A percentile compares a stretch with the other conserved stretches of the same genome.
Conservation (phyloP, 441 rosid species). For the Gossypium schwendimanii region DNA sequence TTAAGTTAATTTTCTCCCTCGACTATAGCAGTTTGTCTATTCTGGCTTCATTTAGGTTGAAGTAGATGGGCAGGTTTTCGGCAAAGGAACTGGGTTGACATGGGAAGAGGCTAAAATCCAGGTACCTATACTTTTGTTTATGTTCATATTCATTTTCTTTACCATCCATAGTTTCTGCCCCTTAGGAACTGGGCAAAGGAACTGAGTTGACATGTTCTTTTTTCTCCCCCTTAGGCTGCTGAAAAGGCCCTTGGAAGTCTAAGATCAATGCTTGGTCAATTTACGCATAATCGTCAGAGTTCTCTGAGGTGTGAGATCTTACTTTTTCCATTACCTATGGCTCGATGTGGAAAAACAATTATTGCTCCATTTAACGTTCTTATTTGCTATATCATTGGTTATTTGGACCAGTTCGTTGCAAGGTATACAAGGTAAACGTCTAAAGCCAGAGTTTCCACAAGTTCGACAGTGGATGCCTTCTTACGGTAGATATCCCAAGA, state of each 20-base stretch:
- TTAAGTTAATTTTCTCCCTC: background rate
- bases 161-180: background rate
- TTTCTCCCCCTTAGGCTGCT: constrained; percentile 55
- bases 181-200: too few species aligned
- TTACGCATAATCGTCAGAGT: constrained; percentile 57
- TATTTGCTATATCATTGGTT: constrained; percentile 13
- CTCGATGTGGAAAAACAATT: too few species aligned
- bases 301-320: constrained; percentile 62
- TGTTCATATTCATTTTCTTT: background rate
- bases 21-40: constrained; percentile 8
- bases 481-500: constrained; percentile 68
- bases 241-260: constrained; percentile 78
- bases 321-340: background rate
- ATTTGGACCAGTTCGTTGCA: constrained; percentile 42
- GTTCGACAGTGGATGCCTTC: constrained; percentile 63
- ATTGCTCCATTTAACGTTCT: constrained; percentile 1
- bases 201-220: background rate
- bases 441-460: constrained; percentile 67
- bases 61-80: constrained; percentile 82
- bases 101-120: constrained; percentile 96
- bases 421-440: constrained; percentile 66
- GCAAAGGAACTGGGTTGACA: constrained; percentile 80
- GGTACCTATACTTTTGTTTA: constrained; percentile 30
- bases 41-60: constrained; percentile 54
- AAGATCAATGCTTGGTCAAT: constrained; percentile 60